Percentiles rank a stretch among this genome's conserved stretches.
These are phyloP conservation scores for Monosporascus sp. DNA, from an alignment of 2,329 filamentous ascomycete species.

Conservation along the genomic window DNA sequence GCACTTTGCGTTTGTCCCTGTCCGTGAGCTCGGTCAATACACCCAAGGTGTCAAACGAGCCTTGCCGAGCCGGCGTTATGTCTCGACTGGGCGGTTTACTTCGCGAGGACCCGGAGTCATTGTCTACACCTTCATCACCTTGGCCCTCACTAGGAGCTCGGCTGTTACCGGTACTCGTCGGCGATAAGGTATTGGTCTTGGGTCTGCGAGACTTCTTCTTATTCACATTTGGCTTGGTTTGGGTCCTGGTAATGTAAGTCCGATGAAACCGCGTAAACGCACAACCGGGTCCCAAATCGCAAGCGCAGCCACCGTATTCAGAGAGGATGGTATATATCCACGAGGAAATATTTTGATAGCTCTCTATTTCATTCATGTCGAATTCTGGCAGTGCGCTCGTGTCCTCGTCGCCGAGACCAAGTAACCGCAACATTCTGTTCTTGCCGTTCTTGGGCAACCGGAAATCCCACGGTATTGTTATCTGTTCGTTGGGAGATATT, in stretches of 20 bases:
- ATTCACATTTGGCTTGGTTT: slow-evolving; percentile 29
- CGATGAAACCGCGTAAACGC: slow-evolving; percentile 59
- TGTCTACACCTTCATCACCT: slow-evolving; percentile 47
- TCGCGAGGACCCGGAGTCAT: slow-evolving; percentile 50
- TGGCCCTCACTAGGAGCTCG: slow-evolving; percentile 59
- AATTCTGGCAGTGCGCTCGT: slow-evolving; percentile 41
- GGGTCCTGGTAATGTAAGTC: slow-evolving; percentile 45
- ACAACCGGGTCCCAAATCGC: slow-evolving; percentile 57
- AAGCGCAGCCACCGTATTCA: slow-evolving; percentile 76
- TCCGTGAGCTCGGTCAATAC: slow-evolving; percentile 61
- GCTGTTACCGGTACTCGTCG: slow-evolving; percentile 59
- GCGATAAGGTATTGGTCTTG: slow-evolving; percentile 51
- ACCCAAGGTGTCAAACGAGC: slow-evolving; percentile 53
- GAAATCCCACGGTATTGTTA: slow-evolving; percentile 64
- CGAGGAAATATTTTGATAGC: slow-evolving; percentile 50
- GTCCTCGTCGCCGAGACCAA: slow-evolving; percentile 60
- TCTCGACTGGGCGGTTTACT: slow-evolving; percentile 65
- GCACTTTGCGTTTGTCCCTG: slow-evolving; percentile 61
- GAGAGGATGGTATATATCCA: slow-evolving; percentile 68
- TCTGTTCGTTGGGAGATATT: slow-evolving; percentile 60
- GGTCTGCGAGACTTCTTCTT: slow-evolving; percentile 49
- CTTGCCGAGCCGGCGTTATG: slow-evolving; percentile 55
- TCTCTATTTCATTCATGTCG: slow-evolving; percentile 52
- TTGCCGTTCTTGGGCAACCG: slow-evolving; percentile 51
- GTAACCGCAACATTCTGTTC: slow-evolving; percentile 49